Percentiles rank a stretch among this genome's conserved stretches.
Conservation (phyloP, 2,329 filamentous ascomycete genomes). For the Microdochium trichocladiopsis region DNA sequence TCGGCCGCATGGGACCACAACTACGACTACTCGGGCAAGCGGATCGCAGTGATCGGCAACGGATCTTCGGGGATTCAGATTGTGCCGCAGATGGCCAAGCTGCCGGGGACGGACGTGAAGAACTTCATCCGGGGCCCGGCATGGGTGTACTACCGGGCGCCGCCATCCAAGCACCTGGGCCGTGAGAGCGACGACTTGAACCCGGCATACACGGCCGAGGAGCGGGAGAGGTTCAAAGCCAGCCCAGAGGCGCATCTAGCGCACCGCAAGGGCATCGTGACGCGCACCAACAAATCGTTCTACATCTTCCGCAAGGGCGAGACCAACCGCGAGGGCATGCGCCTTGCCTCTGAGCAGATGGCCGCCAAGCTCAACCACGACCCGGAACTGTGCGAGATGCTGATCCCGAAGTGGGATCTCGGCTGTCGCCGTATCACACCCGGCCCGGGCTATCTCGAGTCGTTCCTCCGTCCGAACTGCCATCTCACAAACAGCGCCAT, state of each 20-base stretch:
- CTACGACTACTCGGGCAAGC: constrained; percentile 8
- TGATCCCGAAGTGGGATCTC: constrained; percentile 12
- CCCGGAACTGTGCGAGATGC: constrained; percentile 27
- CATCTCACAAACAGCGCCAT: constrained; percentile 9
- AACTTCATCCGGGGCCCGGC: constrained; percentile 25
- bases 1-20: constrained; percentile 12
- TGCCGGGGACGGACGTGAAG: constrained; percentile 18
- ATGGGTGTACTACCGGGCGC: constrained; percentile 26
- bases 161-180: constrained; percentile 20
- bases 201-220: constrained; percentile 21
- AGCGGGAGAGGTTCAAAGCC: constrained; percentile 38
- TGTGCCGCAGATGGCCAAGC: constrained; percentile 7
- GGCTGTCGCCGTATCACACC: constrained; percentile 12
- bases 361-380: constrained; percentile 28
- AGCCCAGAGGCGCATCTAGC: constrained; percentile 43
- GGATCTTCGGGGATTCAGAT: not conserved
- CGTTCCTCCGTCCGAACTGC: constrained; percentile 8
- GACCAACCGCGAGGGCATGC: constrained; percentile 29
- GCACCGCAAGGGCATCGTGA: constrained; percentile 31
- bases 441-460: constrained; percentile 12
- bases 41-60: not conserved
- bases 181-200: constrained; percentile 20
- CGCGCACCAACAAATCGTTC: constrained; percentile 21
- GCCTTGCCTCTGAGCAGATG: constrained; percentile 33
- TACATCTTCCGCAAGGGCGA: constrained; percentile 25